Base-by-base conservation (phyloP, 208 protist species). In the Zelonia costaricensis region DNA sequence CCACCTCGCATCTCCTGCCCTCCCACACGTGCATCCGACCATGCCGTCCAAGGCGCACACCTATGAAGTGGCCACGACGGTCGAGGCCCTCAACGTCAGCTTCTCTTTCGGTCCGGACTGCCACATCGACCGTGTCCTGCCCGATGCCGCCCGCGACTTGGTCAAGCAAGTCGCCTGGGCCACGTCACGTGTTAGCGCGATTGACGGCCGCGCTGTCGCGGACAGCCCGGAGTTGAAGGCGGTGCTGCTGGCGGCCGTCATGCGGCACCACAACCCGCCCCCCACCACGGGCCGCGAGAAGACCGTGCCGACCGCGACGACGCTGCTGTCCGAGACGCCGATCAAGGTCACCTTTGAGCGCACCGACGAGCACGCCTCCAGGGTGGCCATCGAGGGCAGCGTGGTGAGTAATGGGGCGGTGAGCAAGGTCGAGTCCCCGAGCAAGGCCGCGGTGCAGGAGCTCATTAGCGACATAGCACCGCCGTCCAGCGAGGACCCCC, bases 61-160 rank as follows among this genome's bases (percentile, higher is more conserved):
- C 6, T 62, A 64, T 20, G 54, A 71, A 7, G 48, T 92, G 27
- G 45, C 51, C 28, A 84, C 78, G 9, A 84, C 69, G 8, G 76
- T 82, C 39, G 69, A 86, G 48, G 63, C 57, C 13, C 44, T 93
- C 25, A 68, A 86, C 38, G 49, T 56, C 15, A 86, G 71, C 52
- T 72, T 91, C 31, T 44, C 46, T 38, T 78, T 93, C 35, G 72
- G 62, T 15, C 72, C 87, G 4, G 82, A 91, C 58, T 91, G 87
- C 65, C 72, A 68, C n/a, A 72, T 93, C 22, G 71, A 79, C 7
- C 53, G 55, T 2, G 47, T 84, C 27, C 59, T 82, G 40, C 61
- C 39, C 18, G 69, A 73, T 28, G 52, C 75, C 5, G 56, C 60
- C n/a, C 46, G 30, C 10, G 69, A 80, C 35, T 55, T 93, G 27